Base-by-base conservation (phyloP, 495 filamentous ascomycete species). In the Hyphodiscus hymeniophilus region DNA sequence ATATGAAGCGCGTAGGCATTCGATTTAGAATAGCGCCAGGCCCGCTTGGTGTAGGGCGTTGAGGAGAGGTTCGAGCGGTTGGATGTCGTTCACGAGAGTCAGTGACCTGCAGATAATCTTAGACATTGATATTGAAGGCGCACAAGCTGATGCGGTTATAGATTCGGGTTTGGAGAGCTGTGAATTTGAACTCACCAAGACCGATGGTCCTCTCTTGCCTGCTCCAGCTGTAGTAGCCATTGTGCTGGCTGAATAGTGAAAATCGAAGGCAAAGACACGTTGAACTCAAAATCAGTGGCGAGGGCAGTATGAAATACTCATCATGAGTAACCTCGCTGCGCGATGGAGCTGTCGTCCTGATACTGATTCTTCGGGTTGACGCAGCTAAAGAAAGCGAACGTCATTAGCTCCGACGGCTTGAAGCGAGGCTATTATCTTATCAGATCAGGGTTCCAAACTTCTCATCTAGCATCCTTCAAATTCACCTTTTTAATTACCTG, bases 1-100 rank as follows among this genome's bases (percentile, higher is more conserved):
- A 94, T 55, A 98, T 87, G 62, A 92, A 81, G 38, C 89, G 87
- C 50, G 83, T 89, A 35, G 77, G 68, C 24, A 72, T 48, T 36
- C 68, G 62, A 48, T 48, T 47, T 33, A 47, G 47, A 30, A 40
- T 16, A 18, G 54, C 24, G 16, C 47, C 50, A 12, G 51, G 36
- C 11, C 56, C 57, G 45, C 51, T 57, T 23, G 47, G n/a, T 5
- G 12, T 32, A 35, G 45, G 49, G 3, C 52, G 55, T n/a, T 51
- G 45, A 15, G 48, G 13, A 13, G 21, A 35, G 48, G 26, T 52
- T 47, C 18, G 57, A 38, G 46, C 36, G 20, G 45, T 31, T 20
- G 48, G 32, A 28, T 60, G 45, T 42, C 60, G 47, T 48, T 66
- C 63, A 18, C 62, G 55, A 43, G 65, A 66, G 38, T 67, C 61